Evolutionary conservation across 495 filamentous ascomycete species (phyloP).

Genomic region (Penicillium bovifimosum): DNA sequence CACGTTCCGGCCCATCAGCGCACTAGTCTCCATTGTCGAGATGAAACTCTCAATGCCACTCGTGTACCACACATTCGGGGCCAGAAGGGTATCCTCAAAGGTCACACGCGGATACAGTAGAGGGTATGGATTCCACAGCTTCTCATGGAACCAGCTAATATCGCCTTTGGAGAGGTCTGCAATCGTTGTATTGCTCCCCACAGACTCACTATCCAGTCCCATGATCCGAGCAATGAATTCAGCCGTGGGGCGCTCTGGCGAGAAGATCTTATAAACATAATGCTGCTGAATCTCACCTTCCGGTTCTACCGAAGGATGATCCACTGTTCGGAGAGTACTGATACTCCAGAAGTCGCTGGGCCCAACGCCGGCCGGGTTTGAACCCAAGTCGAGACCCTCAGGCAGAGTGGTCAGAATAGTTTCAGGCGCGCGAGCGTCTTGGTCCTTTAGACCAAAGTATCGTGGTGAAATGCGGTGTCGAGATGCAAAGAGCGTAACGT

Average conservation of each 20-base stretch:
- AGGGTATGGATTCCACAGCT: conserved; percentile 80
- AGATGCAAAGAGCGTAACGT: conserved; percentile 86
- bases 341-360: conserved; percentile 81
- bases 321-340: conserved; percentile 62
- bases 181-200: conserved; percentile 23
- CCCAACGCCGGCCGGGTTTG: conserved; percentile 54
- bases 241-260: conserved; percentile 58
- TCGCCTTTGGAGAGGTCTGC: conserved; percentile 39
- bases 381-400: conserved; percentile 44
- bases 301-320: conserved; percentile 46
- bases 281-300: conserved; percentile 44
- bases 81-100: conserved; percentile 76
- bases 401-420: conserved; percentile 79
- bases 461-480: conserved; percentile 58
- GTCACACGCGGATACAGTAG: conserved; percentile 74
- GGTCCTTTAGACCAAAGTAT: conserved; percentile 61
- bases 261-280: conserved; percentile 96
- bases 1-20: conserved; percentile 92
- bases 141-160: conserved; percentile 73
- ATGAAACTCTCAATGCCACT: conserved; percentile 93
- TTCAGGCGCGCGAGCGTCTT: conserved; percentile 53
- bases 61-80: conserved; percentile 72
- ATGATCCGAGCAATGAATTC: conserved; percentile 53
- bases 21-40: conserved; percentile 96
- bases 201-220: conserved; percentile 22